Percentiles rank a stretch among this genome's conserved stretches.
Conservation (phyloP, 768 basidiomycete species). For the Tylopilus balloui region DNA sequence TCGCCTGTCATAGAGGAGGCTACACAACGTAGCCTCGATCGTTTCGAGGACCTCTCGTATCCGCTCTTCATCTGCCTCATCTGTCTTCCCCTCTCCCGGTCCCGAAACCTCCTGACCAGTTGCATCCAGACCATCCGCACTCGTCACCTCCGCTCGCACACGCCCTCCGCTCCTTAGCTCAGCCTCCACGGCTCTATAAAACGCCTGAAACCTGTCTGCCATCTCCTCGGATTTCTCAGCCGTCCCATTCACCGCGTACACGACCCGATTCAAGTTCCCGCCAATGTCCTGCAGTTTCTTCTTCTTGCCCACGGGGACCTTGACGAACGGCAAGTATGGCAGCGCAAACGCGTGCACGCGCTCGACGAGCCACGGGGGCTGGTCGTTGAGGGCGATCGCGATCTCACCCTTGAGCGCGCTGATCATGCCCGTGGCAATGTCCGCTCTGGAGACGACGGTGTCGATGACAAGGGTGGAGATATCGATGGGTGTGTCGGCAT, state of each 20-base stretch:
- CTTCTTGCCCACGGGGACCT: constrained; percentile 28
- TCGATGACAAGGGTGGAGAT: constrained; percentile 60
- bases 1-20: constrained; percentile 81
- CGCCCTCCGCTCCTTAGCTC: constrained; percentile 42
- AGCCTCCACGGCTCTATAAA: constrained; percentile 63
- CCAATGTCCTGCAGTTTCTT: constrained; percentile 31
- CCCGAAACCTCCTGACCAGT: constrained; percentile 17
- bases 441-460: constrained; percentile 46
- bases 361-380: constrained; percentile 57
- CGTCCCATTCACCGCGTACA: constrained; percentile 39
- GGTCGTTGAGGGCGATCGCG: constrained; percentile 40
- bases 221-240: constrained; percentile 49
- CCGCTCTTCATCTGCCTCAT: constrained; percentile 36
- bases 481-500: constrained; percentile 41
- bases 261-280: constrained; percentile 16
- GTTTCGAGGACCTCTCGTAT: constrained; percentile 62
- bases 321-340: constrained; percentile 56
- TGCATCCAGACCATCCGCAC: background rate
- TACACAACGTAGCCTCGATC: constrained; percentile 69
- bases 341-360: constrained; percentile 52
- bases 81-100: constrained; percentile 18
- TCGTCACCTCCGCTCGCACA: background rate
- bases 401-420: constrained; percentile 53
- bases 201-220: constrained; percentile 58
- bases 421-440: constrained; percentile 51